phyloP scores from a whole-genome alignment of 805 yeast genomes.

The Candida boidinii region DNA sequence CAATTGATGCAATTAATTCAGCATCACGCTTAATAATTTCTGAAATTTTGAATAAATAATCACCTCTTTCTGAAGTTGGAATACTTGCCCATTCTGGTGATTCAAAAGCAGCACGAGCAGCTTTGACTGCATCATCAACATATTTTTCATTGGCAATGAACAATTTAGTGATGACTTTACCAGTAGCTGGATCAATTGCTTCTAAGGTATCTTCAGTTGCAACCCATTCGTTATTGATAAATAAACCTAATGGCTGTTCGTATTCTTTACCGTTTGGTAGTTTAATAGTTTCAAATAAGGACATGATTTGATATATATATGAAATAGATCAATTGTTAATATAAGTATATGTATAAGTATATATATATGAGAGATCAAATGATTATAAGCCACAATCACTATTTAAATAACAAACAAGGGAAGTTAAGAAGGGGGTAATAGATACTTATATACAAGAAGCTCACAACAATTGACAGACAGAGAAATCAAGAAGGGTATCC shows the following conservation, averaged over 20 bases:
- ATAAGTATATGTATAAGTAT: background rate
- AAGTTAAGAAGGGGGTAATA: no score
- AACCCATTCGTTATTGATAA: constrained; percentile 50
- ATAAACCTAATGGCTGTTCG: constrained; percentile 40
- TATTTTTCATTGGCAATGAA: constrained; percentile 50
- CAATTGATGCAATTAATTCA: constrained; percentile 43
- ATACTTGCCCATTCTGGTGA: constrained; percentile 35
- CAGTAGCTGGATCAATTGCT: constrained; percentile 34
- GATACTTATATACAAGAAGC: no score
- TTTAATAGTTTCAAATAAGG: constrained; percentile 16
- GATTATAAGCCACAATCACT: no score
- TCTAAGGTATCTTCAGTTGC: constrained; percentile 16
- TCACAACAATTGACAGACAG: no score
- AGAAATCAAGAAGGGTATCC: no score
- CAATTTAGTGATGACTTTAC: constrained; percentile 49
- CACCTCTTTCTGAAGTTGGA: constrained; percentile 46
- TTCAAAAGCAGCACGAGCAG: constrained; percentile 55
- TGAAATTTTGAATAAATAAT: constrained; percentile 41
- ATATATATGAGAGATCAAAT: background rate
- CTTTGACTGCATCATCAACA: constrained; percentile 58
- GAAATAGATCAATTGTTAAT: background rate
- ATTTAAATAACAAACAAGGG: no score
- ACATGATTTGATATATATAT: background rate
- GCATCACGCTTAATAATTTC: constrained; percentile 40
- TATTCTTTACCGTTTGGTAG: constrained; percentile 22